Percentiles rank a stretch among this genome's conserved stretches.
These are phyloP conservation scores for Parastagonospora avenae DNA, from an alignment of 2,329 filamentous ascomycete species.

Conservation along the genomic window DNA sequence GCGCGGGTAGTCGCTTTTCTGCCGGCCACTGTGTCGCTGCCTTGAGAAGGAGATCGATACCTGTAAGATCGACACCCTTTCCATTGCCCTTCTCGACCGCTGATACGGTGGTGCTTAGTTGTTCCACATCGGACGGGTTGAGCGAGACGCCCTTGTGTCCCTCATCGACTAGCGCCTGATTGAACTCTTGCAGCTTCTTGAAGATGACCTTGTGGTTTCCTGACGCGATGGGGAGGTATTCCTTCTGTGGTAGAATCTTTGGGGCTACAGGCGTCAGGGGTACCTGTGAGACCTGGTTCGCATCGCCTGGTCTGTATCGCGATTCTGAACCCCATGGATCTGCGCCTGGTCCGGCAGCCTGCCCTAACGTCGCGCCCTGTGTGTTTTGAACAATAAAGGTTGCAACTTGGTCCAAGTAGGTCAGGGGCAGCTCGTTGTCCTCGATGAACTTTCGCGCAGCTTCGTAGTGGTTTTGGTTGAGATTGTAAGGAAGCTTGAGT, in stretches of 20 bases:
- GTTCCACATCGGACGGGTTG: conserved; percentile 71
- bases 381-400: conserved; percentile 93
- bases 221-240: conserved; percentile 76
- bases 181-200: conserved; percentile 77
- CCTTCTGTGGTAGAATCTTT: conserved; percentile 75
- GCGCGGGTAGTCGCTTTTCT: conserved; percentile 76
- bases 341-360: conserved; percentile 56
- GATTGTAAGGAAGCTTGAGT: conserved; percentile 91
- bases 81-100: conserved; percentile 63
- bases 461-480: conserved; percentile 90
- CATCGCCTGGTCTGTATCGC: conserved; percentile 76
- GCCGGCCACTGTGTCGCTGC: conserved; percentile 81
- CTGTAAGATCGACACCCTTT: conserved; percentile 51
- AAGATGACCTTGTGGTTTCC: conserved; percentile 73
- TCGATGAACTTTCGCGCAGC: conserved; percentile 88
- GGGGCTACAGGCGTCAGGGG: conserved; percentile 50
- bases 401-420: conserved; percentile 88
- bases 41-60: conserved; percentile 70
- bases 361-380: conserved; percentile 81
- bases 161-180: conserved; percentile 71
- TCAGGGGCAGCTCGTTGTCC: conserved; percentile 84
- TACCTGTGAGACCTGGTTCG: conserved; percentile 42
- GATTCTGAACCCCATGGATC: conserved; percentile 81
- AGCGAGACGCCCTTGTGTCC: conserved; percentile 76
- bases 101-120: conserved; percentile 65